Base-by-base conservation (phyloP, 2,329 filamentous ascomycete species). In the Neofusicoccum ribis region DNA sequence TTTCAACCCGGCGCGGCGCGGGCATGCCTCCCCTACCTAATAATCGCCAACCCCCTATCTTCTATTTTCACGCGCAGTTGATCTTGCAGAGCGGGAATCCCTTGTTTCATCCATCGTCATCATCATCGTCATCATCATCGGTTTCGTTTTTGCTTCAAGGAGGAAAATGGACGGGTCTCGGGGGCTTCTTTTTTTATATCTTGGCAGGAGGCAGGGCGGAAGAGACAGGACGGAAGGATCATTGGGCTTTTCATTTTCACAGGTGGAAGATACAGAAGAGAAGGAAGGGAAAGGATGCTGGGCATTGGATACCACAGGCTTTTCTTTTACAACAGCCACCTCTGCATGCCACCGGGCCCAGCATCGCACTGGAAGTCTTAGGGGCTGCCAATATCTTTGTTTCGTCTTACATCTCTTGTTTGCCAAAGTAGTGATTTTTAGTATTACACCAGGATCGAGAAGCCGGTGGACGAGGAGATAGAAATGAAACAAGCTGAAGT, bases 401-500 rank as follows among this genome's bases (percentile, higher is more conserved):
- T 60, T 60, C 56, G 56, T 36, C 43, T 60, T 47, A 47, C 56
- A 60, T 37, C n/a, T 47, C 43, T 47, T 60, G 31, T 47, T 60
- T 37, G 56, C 56, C 56, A 49, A 27, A 60, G 56, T 60, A 60
- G 56, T 49, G 56, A 47, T 34, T 60, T 60, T 60, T 60, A 60
- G 56, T 60, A 60, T 60, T 37, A 47, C n/a, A 60, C 20, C n/a
- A 23, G 39, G 56, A 37, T n/a, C 8, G 43, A 27, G 43, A 47
- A 47, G 43, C 17, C 50, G 15, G 11, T n/a, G 43, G 51, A 49
- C 49, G 49, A 34, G 37, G 47, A 47, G 41, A 58, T 52, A 56
- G 52, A 64, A 52, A 46, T 64, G 62, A 46, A 46, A 59, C 34
- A 59, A 59, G 62, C 49, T 64, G 50, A 59, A 64, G 39, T 64